Conservation (phyloP, 192 early-diverging fungal species). For the Jimgerdemannia lactiflua region DNA sequence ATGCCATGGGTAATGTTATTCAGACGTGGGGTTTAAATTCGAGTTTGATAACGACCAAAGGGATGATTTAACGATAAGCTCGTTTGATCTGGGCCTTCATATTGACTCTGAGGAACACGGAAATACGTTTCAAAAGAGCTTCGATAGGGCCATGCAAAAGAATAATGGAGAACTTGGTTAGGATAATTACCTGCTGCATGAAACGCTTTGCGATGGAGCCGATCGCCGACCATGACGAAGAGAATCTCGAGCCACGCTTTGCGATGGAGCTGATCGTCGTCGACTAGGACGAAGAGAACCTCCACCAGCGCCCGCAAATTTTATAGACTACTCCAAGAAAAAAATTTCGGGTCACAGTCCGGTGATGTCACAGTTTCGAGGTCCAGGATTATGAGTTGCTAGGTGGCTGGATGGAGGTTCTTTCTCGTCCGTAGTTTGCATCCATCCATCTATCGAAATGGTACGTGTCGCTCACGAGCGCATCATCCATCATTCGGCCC, state of each 20-base stretch:
- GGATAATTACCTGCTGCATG: not conserved
- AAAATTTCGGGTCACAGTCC: not conserved
- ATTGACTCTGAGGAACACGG: constrained; percentile 1
- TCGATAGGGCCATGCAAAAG: not conserved
- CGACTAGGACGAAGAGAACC: no score
- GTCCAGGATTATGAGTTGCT: not conserved
- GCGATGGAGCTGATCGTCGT: no score
- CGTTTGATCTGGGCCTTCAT: not conserved
- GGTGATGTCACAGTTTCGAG: not conserved
- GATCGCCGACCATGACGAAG: not conserved
- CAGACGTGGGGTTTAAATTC: not conserved
- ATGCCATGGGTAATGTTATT: not conserved
- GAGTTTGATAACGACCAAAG: no score
- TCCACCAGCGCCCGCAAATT: no score
- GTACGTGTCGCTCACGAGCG: constrained; percentile 5
- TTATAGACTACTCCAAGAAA: not conserved
- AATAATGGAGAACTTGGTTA: not conserved
- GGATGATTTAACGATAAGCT: no score
- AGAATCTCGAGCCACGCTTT: no score
- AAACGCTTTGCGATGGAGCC: not conserved
- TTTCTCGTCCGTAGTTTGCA: not conserved
- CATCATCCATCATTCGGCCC: constrained; percentile 10
- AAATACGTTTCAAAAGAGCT: not conserved
- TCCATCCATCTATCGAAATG: constrained; percentile 17
- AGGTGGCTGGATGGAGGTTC: not conserved